Evolutionary conservation across 768 basidiomycete genomes (phyloP).

Genomic region (Termitomyces sp.): DNA sequence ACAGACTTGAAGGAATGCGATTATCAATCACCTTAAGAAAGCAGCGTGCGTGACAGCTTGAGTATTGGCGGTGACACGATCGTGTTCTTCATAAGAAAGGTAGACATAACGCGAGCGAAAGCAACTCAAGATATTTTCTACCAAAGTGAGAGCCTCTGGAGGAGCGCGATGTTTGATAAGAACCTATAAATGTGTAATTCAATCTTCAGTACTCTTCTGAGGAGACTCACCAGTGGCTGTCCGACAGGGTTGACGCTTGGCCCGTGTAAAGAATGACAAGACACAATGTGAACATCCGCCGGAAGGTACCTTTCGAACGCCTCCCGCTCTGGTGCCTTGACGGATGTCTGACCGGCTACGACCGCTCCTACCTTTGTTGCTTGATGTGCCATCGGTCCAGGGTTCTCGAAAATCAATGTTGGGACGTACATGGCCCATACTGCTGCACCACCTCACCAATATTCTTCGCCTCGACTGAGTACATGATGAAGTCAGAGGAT

Average conservation of each 20-base stretch:
- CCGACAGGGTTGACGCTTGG: slow-evolving; percentile 85
- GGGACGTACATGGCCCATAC: slow-evolving; percentile 84
- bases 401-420: neutral
- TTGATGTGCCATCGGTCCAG: slow-evolving; percentile 27
- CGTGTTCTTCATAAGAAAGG: slow-evolving; percentile 95
- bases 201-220: too few relatives aligned
- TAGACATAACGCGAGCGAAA: slow-evolving; percentile 87
- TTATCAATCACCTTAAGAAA: slow-evolving; percentile 72
- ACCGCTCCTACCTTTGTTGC: slow-evolving; percentile 92
- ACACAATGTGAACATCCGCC: slow-evolving; percentile 82
- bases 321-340: slow-evolving; percentile 88
- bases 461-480: slow-evolving; percentile 91
- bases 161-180: slow-evolving; percentile 85
- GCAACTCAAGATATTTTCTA: slow-evolving; percentile 79
- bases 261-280: slow-evolving; percentile 93
- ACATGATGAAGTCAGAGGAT: slow-evolving; percentile 90
- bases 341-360: slow-evolving; percentile 94
- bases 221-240: slow-evolving; percentile 80
- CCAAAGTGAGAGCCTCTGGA: slow-evolving; percentile 67
- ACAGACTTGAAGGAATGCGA: neutral
- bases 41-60: slow-evolving; percentile 99
- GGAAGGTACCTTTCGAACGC: slow-evolving; percentile 93
- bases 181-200: too few relatives aligned
- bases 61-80: slow-evolving; percentile 94
- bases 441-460: slow-evolving; percentile 80